Evolutionary conservation across 805 yeast species (phyloP), one percentile per base, ranked within the genome.

Genomic region (Sugiyamaella americana): DNA sequence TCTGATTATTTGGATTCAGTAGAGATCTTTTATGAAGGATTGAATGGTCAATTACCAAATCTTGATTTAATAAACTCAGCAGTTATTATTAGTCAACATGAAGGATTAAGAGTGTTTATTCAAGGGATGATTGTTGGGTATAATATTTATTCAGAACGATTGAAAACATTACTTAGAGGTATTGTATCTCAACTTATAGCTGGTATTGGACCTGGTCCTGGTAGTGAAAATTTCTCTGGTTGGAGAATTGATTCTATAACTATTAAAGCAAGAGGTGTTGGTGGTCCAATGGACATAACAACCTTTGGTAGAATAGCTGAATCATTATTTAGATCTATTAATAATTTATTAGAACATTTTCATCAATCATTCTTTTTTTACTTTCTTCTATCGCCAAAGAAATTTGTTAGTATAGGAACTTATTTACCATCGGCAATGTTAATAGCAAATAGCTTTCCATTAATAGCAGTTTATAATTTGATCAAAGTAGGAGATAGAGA

Each of bases 281-380:
- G 57, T 1, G 86, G 86, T 1, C 70, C 72, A 0, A 72, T 71
- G 46, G 98, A 93, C 66, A 80, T 91, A 48, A 91, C 98, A 1
- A 87, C 93, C 21, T 82, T 84, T 62, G 98, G 98, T 3, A 77
- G 98, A 61, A 74, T 91, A 2, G 76, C 87, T 17, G 99, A 93
- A 65, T 87, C 94, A 2, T 70, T 84, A 5, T 81, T 89, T 60
- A 76, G 98, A 51, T 81, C 96, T 0, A 84, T 93, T 32, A 93
- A 93, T 68, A 93, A 93, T 62, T 72, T 93, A 55, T 70, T 91
- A 34, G 99, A 93, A 63, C 94, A 91, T 62, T 91, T 91, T 66
- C 99, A 93, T 65, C 99, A 93, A 66, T 87, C 96, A 1, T 93
- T 88, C 59, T 93, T 93, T 71, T 93, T 89, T 61, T 93, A 91